Evolutionary conservation across 441 rosid species (phyloP).

Genomic region (Adansonia grandidieri): DNA sequence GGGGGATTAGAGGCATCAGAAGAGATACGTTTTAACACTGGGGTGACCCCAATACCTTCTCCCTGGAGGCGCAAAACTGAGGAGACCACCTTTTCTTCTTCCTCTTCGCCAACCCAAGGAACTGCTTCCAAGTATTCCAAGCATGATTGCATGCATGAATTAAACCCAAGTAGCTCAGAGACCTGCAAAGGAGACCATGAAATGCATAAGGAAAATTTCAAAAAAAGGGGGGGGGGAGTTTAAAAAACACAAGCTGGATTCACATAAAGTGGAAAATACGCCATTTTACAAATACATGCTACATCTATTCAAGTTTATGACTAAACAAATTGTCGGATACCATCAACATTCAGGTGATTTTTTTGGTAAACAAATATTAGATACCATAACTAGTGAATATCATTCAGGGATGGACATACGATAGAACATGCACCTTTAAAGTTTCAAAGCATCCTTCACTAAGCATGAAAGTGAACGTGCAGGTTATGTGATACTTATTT

Average conservation of each 20-base stretch:
- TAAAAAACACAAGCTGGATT: not conserved
- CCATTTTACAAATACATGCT: not conserved
- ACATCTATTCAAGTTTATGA: not conserved
- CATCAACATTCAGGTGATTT: not conserved
- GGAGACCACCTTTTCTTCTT: constrained; percentile 91
- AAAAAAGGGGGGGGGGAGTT: not conserved
- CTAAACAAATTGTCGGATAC: not conserved
- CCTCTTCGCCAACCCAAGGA: constrained; percentile 98
- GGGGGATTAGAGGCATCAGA: constrained; percentile 58
- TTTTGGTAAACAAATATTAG: not conserved
- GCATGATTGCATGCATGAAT: constrained; percentile 71
- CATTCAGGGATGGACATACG: not conserved
- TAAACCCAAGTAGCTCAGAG: constrained; percentile 77
- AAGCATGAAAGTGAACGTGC: not conserved
- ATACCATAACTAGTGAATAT: not conserved
- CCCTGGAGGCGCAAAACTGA: constrained; percentile 68
- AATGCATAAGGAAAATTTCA: constrained; percentile 17
- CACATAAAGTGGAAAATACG: constrained; percentile 23
- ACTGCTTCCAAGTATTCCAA: constrained; percentile 94
- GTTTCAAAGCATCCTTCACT: not conserved
- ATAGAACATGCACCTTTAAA: not conserved
- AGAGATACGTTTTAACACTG: constrained; percentile 77
- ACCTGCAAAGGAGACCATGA: constrained; percentile 47
- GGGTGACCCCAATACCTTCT: constrained; percentile 69
- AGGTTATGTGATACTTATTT: not conserved